Evolutionary conservation across 805 yeast species (phyloP), one percentile per base, ranked within the genome.

Genomic region (Nematodospora valgi): DNA sequence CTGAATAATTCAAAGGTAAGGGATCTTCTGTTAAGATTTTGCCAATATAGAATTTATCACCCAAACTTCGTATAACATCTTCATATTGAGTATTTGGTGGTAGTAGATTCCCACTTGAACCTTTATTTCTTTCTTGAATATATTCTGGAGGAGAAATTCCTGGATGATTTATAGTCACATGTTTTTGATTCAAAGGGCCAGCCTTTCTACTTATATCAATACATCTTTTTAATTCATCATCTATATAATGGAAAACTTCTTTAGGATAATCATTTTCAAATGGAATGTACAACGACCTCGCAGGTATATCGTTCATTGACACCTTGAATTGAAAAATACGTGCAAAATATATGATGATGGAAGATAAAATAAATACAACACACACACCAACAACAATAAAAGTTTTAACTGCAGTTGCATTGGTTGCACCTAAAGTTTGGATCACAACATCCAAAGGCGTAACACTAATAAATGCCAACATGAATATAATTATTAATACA

Each of bases 401-500:
- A 3, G 91, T 76, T 53, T 88, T 86, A 54, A 86, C 65, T 1
- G 86, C 93, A 15, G 23, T 29, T 47, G 84, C 76, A 40, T 76
- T 74, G 9, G 69, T 59, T 4, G 76, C 60, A 6, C 65, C 64
- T 3, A 77, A 65, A 1, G 82, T 69, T 45, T 76, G 74, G 1
- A 74, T 64, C 40, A 88, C 78, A 20, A 87, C 78, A 57, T 91
- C 97, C 11, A 87, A 74, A 0, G 95, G 95, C 0, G 91, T 65
- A 6, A 83, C 84, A 2, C 85, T 65, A 18, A 80, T 64, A 37
- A 88, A 74, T 0, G 80, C 86, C 14, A 83, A 47, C 36, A 50
- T 37, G 10, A 58, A 27, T 3, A 51, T 16, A 5, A 51, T 45
- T 17, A 55, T 40, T 3, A 56, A 38, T 6, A 58, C 23, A 23